Percentiles rank a stretch among this genome's conserved stretches.
These are phyloP conservation scores for Centella asiatica DNA, from an alignment of 129 eudicot genomes.

Conservation along the genomic window DNA sequence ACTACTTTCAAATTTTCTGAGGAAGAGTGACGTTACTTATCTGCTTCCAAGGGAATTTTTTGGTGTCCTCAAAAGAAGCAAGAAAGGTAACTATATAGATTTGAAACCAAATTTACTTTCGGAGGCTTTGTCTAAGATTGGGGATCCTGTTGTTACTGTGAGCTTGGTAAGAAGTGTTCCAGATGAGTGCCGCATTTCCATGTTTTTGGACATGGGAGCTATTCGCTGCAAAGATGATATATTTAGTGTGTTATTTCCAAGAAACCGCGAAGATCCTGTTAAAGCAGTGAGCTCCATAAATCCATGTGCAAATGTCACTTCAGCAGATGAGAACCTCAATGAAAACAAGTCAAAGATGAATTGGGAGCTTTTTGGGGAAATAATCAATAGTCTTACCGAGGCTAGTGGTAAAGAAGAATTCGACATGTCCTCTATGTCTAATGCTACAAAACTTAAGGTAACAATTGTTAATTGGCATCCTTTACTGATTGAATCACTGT, in stretches of 20 bases:
- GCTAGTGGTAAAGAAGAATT: constrained; percentile 9
- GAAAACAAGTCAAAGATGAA: constrained; percentile 9
- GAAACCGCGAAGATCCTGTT: neutral
- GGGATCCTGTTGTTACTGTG: constrained; percentile 57
- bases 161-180: constrained; percentile 6
- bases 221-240: constrained; percentile 27
- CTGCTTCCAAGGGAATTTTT: constrained; percentile 43
- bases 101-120: constrained; percentile 22
- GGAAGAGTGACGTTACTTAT: constrained; percentile 11
- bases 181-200: constrained; percentile 18
- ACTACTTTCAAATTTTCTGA: constrained; percentile 14
- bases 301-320: neutral
- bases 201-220: constrained; percentile 31
- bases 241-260: constrained; percentile 25
- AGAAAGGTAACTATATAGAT: constrained; percentile 1
- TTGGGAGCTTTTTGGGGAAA: constrained; percentile 18
- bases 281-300: neutral
- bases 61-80: constrained; percentile 11
- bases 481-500: neutral
- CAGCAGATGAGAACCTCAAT: constrained; percentile 9
- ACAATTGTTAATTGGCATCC: neutral
- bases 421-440: constrained; percentile 2
- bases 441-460: constrained; percentile 32
- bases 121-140: constrained; percentile 35
- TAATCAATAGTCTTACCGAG: constrained; percentile 18